Evolutionary conservation across 179 eudicot species (phyloP), one percentile per base, ranked within the genome.

Genomic region (Corrigiola litoralis): DNA sequence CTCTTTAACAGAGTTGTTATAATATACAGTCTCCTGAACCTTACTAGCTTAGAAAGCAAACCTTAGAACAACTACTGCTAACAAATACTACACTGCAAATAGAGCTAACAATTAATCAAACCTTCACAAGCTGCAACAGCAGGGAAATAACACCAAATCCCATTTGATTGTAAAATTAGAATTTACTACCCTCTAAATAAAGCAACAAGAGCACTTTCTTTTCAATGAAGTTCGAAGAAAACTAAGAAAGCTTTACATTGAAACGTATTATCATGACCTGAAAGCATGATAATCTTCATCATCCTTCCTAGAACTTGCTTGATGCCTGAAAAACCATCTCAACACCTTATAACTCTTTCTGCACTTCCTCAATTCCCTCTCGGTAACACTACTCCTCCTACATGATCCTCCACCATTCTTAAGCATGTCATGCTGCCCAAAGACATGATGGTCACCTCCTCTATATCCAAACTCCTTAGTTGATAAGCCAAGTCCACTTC

Each of bases 261-360:
- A 72, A 24, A 27, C 1, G 13, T 47, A 21, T 46, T 7, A 38
- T 67, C 40, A 67, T 14, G 68, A 73, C 33, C 48, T 61, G 36
- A 54, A 67, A 24, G 42, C 77, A 63, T 55, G 65, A 34, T 49
- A 7, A 40, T 58, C 65, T 11, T 69, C 53, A 74, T 62, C 54
- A 48, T 50, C 40, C 54, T 52, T 59, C 42, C 61, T 42, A 50
- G 73, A 67, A 62, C 32, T 29, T 14, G 32, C 14, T 4, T 65
- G 71, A 52, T 75, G 79, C 81, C 72, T 87, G 36, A 70, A 79
- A 63, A 85, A 79, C 95, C 95, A 87, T 38, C 69, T 82, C 95
- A 86, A 87, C 27, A 81, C 82, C 71, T 85, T 85, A 17, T 72
- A 70, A 42, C 67, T 74, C 56, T 63, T 85, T 66, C 77, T 75